Evolutionary conservation across 2,329 filamentous ascomycete species (phyloP), one percentile per base, ranked within the genome.

Genomic region (Tolypocladium tropicale): DNA sequence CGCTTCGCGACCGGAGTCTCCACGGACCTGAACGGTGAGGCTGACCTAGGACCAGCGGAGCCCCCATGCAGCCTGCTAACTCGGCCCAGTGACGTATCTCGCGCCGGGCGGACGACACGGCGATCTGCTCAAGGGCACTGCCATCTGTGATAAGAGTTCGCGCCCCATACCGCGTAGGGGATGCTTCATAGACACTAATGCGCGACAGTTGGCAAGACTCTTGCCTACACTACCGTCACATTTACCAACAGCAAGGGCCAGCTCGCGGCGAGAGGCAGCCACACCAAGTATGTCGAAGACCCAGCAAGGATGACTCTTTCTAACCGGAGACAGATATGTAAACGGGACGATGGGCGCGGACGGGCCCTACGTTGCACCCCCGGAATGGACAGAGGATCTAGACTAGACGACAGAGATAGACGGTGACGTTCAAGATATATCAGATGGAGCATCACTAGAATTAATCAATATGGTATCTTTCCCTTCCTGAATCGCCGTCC

Each of bases 1-100:
- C 71, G 83, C 1, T 86, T 81, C 62, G 76, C 78, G 21, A 86
- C 83, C 0, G 83, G 83, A 12, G 83, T 86, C 4, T 83, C 83
- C 2, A 86, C 83, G 0, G 83, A 86, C 60, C 66, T 86, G 16
- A 86, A 84, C 55, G 81, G 83, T 83, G 67, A 39, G 49, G 12
- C 6, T 6, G 6, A 2, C 16, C n/a, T 3, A 7, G 14, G 5
- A 23, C 6, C 1, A 2, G 5, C 2, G 1, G 37, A n/a, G 2
- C 30, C 46, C 6, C n/a, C n/a, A n/a, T n/a, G 23, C 39, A 21
- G 0, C 28, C 12, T 30, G 4, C 58, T 65, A 12, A 65, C 41
- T 2, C 5, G 2, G 2, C 18, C 9, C 37, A 86, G 83, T 86
- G n/a, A 83, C 82, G 0, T 86, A 86, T 62, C 68, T 86, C 25